Evolutionary conservation across 352 stramenopile genomes (phyloP), one percentile per base, ranked within the genome.

Genomic region (Pythium volutum): DNA sequence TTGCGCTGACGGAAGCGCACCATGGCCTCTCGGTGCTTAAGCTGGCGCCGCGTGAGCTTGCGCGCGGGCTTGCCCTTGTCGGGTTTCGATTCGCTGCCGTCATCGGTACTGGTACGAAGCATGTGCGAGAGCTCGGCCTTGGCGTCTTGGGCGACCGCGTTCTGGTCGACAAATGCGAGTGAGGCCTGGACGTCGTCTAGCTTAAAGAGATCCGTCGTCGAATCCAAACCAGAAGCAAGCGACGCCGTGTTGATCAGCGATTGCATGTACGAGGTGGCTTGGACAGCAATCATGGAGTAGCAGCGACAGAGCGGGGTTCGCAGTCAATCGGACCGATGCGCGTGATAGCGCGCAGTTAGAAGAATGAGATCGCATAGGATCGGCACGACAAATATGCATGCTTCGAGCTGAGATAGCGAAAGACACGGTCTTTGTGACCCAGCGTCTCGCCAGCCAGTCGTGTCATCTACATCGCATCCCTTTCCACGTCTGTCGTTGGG

Each of bases 1-100:
- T 71, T 71, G 23, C 64, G 64, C 43, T 61, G 58, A 42, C 64
- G 64, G 64, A 71, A 71, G 16, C 64, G 64, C 58, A 67, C 64
- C 64, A 71, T 71, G n/a, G 64, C 64, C 22, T 71, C 64, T 15
- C 55, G 54, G 36, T 71, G 64, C 20, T 64, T 64, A 10, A 71
- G 64, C 48, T 64, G 64, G 16, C 64, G 64, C 0, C 50, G 57
- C 15, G 64, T 71, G 33, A 62, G 54, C 36, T 66, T 63, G n/a
- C 50, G 55, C 4, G 27, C 42, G 2, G 55, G 55, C 42, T 65
- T 66, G 22, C 38, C 47, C 7, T 3, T 62, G 26, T 25, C 15
- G 10, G 23, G 41, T 26, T 59, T 42, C 26, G 47, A 31, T 23
- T 26, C 47, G 18, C n/a, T 36, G 43, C 52, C 20, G 12, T 67